phyloP scores from a whole-genome alignment of 164 flowering plant species.

The Nelumbo lutea region DNA sequence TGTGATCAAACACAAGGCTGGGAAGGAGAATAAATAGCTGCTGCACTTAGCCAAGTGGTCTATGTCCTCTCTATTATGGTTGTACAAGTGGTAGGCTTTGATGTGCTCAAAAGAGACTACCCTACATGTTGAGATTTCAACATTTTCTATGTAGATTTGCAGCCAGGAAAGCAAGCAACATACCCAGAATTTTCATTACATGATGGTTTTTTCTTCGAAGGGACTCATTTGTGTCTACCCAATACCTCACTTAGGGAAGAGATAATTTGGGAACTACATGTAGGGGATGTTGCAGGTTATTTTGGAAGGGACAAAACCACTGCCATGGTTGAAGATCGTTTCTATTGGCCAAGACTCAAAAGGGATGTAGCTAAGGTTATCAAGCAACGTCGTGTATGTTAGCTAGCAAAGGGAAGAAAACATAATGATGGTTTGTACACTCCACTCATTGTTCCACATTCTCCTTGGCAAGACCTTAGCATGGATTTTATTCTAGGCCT shows the following conservation, averaged over 20 bases:
- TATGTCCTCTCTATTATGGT: background rate
- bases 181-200: background rate
- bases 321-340: background rate
- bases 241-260: background rate
- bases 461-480: constrained; percentile 7
- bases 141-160: background rate
- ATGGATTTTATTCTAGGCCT: constrained; percentile 17
- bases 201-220: background rate
- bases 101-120: background rate
- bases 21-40: background rate
- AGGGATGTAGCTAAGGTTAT: constrained; percentile 9
- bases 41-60: background rate
- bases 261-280: background rate
- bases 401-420: constrained; percentile 1
- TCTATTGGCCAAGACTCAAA: constrained; percentile 10
- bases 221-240: background rate
- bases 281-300: background rate
- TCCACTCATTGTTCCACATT: constrained; percentile 7
- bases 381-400: constrained; percentile 7
- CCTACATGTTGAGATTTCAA: background rate
- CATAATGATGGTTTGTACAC: constrained; percentile 7
- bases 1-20: background rate
- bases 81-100: background rate
- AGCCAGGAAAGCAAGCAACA: background rate
- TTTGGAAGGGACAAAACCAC: background rate